phyloP scores from a whole-genome alignment of 2,329 filamentous ascomycete species.

The Stagonosporopsis cucurbitacearum region DNA sequence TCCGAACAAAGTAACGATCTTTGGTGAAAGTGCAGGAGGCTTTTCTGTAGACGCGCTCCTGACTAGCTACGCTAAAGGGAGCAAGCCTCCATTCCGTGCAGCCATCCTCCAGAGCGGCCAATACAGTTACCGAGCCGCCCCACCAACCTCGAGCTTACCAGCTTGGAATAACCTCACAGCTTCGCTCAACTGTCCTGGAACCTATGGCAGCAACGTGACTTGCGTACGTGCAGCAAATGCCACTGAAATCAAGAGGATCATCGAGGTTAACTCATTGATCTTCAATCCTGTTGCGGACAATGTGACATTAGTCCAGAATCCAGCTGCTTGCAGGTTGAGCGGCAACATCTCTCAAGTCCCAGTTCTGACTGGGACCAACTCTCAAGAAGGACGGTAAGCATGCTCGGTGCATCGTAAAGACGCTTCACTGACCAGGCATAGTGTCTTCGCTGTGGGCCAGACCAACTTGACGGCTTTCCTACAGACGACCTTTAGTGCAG shows the following conservation, averaged over 20 bases:
- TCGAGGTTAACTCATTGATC: constrained; percentile 25
- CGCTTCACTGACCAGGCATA: constrained; percentile 1
- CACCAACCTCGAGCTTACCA: constrained; percentile 14
- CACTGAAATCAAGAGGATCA: constrained; percentile 26
- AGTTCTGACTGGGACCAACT: constrained; percentile 34
- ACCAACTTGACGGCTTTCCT: constrained; percentile 28
- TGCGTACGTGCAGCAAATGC: constrained; percentile 33
- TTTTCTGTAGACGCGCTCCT: constrained; percentile 36
- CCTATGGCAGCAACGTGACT: constrained; percentile 24
- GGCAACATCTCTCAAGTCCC: constrained; percentile 39
- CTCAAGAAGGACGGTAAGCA: constrained; percentile 33
- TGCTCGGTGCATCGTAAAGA: not conserved
- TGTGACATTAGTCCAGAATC: constrained; percentile 27
- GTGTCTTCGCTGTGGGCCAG: constrained; percentile 29
- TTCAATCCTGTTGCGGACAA: constrained; percentile 34
- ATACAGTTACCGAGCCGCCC: constrained; percentile 27
- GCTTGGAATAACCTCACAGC: constrained; percentile 34
- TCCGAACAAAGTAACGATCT: constrained; percentile 57
- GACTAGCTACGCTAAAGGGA: constrained; percentile 33
- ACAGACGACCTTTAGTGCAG: constrained; percentile 20
- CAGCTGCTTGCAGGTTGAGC: constrained; percentile 22
- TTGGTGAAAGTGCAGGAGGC: constrained; percentile 39
- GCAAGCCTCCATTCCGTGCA: constrained; percentile 36
- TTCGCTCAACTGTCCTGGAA: constrained; percentile 30
- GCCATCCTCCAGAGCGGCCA: constrained; percentile 40